phyloP scores from a whole-genome alignment of 495 filamentous ascomycete genomes.

The Talaromyces adpressus region DNA sequence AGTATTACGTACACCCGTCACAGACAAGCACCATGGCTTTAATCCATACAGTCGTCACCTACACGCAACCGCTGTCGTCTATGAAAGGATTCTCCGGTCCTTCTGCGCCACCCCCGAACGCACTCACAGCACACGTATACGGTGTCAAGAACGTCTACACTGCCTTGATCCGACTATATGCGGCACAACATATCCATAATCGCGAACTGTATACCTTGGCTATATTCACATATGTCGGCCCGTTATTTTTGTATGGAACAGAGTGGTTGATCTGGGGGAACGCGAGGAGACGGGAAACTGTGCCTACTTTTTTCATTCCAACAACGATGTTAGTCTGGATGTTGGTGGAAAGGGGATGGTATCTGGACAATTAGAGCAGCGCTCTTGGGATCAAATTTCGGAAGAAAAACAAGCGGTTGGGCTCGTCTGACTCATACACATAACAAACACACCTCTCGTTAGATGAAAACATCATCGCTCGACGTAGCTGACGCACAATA shows the following conservation, averaged over 20 bases:
- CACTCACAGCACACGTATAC: slow-evolving; percentile 23
- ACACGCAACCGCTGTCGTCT: slow-evolving; percentile 13
- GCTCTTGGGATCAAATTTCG: neutral
- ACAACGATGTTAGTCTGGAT: slow-evolving; percentile 20
- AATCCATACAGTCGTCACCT: slow-evolving; percentile 19
- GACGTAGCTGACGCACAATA: neutral
- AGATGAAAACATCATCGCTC: neutral
- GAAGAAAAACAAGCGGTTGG: neutral
- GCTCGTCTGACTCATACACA: neutral
- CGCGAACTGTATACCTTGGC: slow-evolving; percentile 23
- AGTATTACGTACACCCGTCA: too few species aligned
- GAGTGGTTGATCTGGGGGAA: slow-evolving; percentile 21
- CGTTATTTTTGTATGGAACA: slow-evolving; percentile 18
- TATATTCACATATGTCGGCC: slow-evolving; percentile 18
- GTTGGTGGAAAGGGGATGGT: slow-evolving; percentile 21
- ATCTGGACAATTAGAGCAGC: slow-evolving; percentile 8
- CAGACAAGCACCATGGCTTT: slow-evolving; percentile 13
- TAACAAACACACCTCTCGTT: neutral
- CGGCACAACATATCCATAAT: slow-evolving; percentile 24
- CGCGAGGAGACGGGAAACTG: slow-evolving; percentile 14
- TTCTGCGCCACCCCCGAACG: slow-evolving; percentile 14
- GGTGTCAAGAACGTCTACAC: slow-evolving; percentile 27
- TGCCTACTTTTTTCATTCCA: slow-evolving; percentile 14
- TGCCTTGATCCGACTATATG: slow-evolving; percentile 21
- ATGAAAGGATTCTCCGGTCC: slow-evolving; percentile 22